phyloP scores from a whole-genome alignment of 805 yeast genomes.

The Zygosaccharomyces gambellarensis region DNA sequence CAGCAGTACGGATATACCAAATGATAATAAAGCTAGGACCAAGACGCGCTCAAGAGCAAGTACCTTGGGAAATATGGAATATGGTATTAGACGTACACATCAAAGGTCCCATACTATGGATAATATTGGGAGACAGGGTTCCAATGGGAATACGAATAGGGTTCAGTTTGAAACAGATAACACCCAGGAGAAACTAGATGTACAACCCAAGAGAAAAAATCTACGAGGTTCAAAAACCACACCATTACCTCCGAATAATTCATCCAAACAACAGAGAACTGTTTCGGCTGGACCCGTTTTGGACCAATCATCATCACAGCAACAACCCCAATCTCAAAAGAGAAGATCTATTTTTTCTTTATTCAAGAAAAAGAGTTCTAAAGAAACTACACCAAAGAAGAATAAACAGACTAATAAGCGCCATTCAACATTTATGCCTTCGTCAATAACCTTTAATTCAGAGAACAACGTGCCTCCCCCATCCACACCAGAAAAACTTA shows the following conservation, averaged over 20 bases:
- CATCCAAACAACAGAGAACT: conserved; percentile 14
- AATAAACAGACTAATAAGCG: neutral
- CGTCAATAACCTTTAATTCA: conserved; percentile 17
- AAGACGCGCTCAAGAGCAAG: neutral
- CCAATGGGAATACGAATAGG: neutral
- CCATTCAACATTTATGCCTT: conserved; percentile 11
- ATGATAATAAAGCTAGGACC: neutral
- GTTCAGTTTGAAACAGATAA: neutral
- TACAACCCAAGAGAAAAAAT: conserved; percentile 9
- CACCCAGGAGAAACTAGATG: neutral
- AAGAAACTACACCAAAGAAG: conserved; percentile 1
- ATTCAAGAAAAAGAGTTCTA: conserved; percentile 25
- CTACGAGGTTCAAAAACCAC: neutral
- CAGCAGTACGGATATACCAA: neutral
- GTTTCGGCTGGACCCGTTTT: conserved; percentile 11
- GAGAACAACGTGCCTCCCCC: conserved; percentile 6
- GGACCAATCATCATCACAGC: conserved; percentile 5
- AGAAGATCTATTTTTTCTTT: conserved; percentile 29
- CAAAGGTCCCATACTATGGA: neutral
- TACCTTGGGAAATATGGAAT: neutral
- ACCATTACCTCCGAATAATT: neutral
- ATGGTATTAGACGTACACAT: neutral
- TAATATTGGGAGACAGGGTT: neutral
- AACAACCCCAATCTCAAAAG: conserved; percentile 3
- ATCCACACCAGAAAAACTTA: conserved; percentile 19